phyloP scores from a whole-genome alignment of 169 alveolate species.

The Plasmodium coatneyi region DNA sequence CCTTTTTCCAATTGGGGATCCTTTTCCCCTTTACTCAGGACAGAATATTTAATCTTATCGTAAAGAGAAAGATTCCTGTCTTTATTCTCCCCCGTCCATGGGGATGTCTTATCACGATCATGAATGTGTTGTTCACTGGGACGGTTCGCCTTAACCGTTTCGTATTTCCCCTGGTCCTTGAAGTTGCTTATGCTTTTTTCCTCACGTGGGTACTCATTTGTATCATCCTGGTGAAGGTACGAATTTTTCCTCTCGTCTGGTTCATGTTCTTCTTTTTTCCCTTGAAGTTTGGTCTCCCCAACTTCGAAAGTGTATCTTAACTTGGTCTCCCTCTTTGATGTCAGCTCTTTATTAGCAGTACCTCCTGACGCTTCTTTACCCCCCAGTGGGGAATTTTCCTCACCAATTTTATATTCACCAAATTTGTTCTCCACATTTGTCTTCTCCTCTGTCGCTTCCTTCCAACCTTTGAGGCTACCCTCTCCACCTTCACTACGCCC shows the following conservation, averaged over 20 bases:
- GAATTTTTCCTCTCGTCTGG: not conserved
- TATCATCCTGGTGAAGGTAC: not conserved
- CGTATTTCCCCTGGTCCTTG: not conserved
- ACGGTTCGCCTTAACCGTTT: not conserved
- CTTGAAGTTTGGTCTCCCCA: not conserved
- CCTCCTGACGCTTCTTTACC: not conserved
- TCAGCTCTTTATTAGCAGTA: not conserved
- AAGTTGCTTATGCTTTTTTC: not conserved
- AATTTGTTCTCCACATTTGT: not conserved
- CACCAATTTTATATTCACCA: not conserved
- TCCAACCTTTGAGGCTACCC: not conserved
- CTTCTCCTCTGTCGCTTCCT: not conserved
- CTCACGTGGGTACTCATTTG: not conserved
- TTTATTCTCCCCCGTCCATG: not conserved
- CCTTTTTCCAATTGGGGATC: not conserved
- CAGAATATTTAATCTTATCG: not conserved
- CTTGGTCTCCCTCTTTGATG: not conserved
- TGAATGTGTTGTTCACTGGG: not conserved
- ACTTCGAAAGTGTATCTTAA: not conserved
- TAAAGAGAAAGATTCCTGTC: not conserved
- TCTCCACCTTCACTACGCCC: not conserved
- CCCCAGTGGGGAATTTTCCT: not conserved
- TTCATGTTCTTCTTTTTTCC: not conserved
- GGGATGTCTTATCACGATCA: not conserved
- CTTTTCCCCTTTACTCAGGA: not conserved